These are phyloP conservation scores for Microbotryomycetes sp. DNA, from an alignment of 1,284 basidiomycete species.

Conservation along the genomic window DNA sequence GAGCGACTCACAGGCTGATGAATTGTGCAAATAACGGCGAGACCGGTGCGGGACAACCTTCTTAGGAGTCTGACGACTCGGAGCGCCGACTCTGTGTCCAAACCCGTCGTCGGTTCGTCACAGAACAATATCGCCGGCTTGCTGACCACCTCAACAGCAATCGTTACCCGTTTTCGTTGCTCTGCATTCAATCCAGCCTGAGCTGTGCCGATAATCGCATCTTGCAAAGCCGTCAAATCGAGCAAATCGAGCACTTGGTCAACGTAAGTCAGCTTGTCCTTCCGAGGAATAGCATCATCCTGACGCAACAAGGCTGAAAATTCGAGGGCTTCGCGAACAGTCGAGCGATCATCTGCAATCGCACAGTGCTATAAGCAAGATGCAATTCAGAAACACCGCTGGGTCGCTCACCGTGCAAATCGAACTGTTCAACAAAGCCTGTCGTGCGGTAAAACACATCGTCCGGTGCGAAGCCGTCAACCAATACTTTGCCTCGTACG, in stretches of 20 bases:
- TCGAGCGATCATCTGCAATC: slow-evolving; percentile 50
- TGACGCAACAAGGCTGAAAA: slow-evolving; percentile 56
- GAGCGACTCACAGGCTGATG: slow-evolving; percentile 39
- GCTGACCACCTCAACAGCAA: slow-evolving; percentile 54
- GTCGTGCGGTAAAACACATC: slow-evolving; percentile 49
- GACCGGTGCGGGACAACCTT: slow-evolving; percentile 36
- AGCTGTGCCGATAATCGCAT: slow-evolving; percentile 47
- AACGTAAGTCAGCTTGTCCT: slow-evolving; percentile 49
- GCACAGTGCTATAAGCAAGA: slow-evolving; percentile 5
- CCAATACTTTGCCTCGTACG: slow-evolving; percentile 45
- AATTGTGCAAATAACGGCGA: slow-evolving; percentile 40
- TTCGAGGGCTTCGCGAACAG: slow-evolving; percentile 52
- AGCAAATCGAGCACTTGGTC: slow-evolving; percentile 49
- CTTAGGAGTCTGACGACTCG: slow-evolving; percentile 34
- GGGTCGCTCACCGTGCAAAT: slow-evolving; percentile 26
- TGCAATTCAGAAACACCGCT: not conserved
- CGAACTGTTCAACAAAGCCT: slow-evolving; percentile 40
- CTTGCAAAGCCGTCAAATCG: slow-evolving; percentile 47
- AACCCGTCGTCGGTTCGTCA: slow-evolving; percentile 33
- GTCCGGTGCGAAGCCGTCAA: slow-evolving; percentile 49
- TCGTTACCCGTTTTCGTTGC: slow-evolving; percentile 53
- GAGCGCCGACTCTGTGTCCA: slow-evolving; percentile 30
- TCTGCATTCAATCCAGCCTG: slow-evolving; percentile 49
- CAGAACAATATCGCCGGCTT: slow-evolving; percentile 41
- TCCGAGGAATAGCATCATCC: slow-evolving; percentile 45